phyloP scores from a whole-genome alignment of 208 protist genomes.

The Crithidia expoeki region DNA sequence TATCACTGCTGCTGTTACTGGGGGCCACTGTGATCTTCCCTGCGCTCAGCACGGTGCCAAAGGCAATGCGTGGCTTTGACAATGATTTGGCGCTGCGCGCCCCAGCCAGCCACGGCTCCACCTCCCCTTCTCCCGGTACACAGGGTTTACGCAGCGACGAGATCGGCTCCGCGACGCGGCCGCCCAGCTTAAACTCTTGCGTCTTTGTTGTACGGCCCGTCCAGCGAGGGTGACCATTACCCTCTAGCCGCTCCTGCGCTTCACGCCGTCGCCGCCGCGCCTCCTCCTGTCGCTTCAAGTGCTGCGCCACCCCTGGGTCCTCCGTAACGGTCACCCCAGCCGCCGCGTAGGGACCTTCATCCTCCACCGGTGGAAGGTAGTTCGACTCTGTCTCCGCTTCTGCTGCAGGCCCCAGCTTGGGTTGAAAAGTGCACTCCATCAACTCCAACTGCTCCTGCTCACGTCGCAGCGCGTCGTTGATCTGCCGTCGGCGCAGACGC shows the following conservation, averaged over 20 bases:
- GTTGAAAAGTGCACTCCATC: slow-evolving; percentile 55
- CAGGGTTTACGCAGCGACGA: slow-evolving; percentile 60
- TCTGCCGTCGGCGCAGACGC: slow-evolving; percentile 35
- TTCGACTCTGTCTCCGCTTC: neutral
- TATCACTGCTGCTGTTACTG: neutral
- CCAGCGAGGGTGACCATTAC: slow-evolving; percentile 33
- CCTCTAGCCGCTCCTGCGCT: slow-evolving; percentile 35
- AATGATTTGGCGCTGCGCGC: slow-evolving; percentile 6
- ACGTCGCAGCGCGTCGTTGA: slow-evolving; percentile 24
- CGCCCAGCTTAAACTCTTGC: slow-evolving; percentile 39
- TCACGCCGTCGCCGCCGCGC: slow-evolving; percentile 38
- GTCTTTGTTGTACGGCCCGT: slow-evolving; percentile 45
- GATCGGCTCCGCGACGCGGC: slow-evolving; percentile 41
- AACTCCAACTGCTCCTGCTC: slow-evolving; percentile 35
- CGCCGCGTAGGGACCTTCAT: slow-evolving; percentile 4
- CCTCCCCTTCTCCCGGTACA: slow-evolving; percentile 4
- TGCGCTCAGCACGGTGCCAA: slow-evolving; percentile 12
- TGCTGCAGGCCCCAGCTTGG: slow-evolving; percentile 18
- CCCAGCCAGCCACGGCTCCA: slow-evolving; percentile 14
- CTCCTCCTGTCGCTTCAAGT: slow-evolving; percentile 43
- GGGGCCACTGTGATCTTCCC: neutral
- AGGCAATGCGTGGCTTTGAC: slow-evolving; percentile 17
- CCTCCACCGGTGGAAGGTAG: neutral
- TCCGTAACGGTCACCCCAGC: slow-evolving; percentile 10
- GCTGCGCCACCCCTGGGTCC: slow-evolving; percentile 42